A percentile compares a stretch with the other conserved stretches of the same genome.
Evolutionary conservation across 2,329 filamentous ascomycete genomes (phyloP).

Genomic region (Neofusicoccum umdonicola): DNA sequence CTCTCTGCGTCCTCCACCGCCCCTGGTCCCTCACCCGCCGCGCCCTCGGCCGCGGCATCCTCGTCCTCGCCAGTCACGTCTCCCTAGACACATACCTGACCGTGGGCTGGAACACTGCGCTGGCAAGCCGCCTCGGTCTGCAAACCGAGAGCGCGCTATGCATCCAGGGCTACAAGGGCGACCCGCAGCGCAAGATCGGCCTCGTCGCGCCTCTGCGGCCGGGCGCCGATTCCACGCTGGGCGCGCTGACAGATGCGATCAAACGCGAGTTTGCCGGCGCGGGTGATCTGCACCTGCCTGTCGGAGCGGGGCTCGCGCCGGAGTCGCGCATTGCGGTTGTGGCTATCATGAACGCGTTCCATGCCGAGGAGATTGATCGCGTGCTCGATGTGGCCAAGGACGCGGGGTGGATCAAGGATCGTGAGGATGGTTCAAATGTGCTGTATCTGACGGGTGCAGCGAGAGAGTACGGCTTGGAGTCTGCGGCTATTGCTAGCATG

Average conservation of each 20-base stretch:
- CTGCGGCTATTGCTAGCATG: slow-evolving; percentile 32
- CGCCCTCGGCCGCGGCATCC: slow-evolving; percentile 26
- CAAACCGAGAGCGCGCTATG: slow-evolving; percentile 28
- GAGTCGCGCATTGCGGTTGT: slow-evolving; percentile 20
- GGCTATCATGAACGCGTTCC: slow-evolving; percentile 44
- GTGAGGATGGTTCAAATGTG: slow-evolving; percentile 28
- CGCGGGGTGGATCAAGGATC: slow-evolving; percentile 25
- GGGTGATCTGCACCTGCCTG: slow-evolving; percentile 18
- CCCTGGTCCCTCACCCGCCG: slow-evolving; percentile 32
- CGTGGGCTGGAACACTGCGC: slow-evolving; percentile 36
- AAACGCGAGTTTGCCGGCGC: slow-evolving; percentile 28
- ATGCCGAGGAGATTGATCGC: slow-evolving; percentile 35
- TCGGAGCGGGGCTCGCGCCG: not conserved
- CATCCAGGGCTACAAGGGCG: slow-evolving; percentile 40
- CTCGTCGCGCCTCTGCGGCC: slow-evolving; percentile 29
- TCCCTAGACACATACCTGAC: slow-evolving; percentile 40
- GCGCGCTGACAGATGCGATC: slow-evolving; percentile 21
- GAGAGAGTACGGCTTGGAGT: slow-evolving; percentile 31
- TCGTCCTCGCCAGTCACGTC: slow-evolving; percentile 36
- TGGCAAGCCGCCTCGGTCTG: slow-evolving; percentile 34
- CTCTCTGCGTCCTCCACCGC: slow-evolving; percentile 33
- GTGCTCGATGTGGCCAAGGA: slow-evolving; percentile 30
- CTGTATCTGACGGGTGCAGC: slow-evolving; percentile 41
- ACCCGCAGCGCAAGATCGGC: slow-evolving; percentile 37
- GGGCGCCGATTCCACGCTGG: not conserved